A percentile compares a stretch with the other conserved stretches of the same genome.
phyloP scores from a whole-genome alignment of 495 filamentous ascomycete species.

The Lepraria neglecta region DNA sequence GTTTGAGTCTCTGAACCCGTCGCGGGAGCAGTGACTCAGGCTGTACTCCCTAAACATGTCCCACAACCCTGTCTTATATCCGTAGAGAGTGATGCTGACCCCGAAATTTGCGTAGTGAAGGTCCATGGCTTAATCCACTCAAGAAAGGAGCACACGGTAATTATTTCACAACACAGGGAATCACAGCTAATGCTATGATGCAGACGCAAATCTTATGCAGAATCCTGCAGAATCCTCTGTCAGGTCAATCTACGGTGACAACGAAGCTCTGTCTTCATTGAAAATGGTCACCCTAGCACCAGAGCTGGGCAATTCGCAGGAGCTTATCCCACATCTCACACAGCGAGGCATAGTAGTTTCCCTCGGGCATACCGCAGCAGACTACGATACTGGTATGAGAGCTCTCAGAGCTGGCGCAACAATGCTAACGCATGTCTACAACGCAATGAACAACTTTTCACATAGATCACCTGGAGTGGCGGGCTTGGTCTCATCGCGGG shows the following conservation, averaged over 20 bases:
- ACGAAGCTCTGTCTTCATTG: constrained; percentile 36
- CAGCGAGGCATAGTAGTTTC: constrained; percentile 60
- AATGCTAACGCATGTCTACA: constrained; percentile 88
- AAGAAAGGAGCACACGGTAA: constrained; percentile 69
- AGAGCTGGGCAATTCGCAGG: constrained; percentile 59
- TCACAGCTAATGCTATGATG: constrained; percentile 12
- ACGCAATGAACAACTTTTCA: constrained; percentile 79
- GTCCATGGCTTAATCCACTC: constrained; percentile 66
- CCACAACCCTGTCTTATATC: no score
- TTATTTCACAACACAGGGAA: constrained; percentile 31
- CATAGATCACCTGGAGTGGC: constrained; percentile 82
- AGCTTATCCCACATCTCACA: constrained; percentile 54
- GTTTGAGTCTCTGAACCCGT: no score
- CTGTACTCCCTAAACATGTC: no score
- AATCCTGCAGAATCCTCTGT: constrained; percentile 19
- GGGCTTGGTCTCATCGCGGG: constrained; percentile 51
- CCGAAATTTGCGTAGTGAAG: constrained; percentile 45
- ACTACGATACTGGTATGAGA: constrained; percentile 62
- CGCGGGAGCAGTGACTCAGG: no score
- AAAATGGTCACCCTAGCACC: constrained; percentile 78
- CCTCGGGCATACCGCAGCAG: constrained; percentile 76
- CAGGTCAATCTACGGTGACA: constrained; percentile 15
- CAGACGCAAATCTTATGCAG: constrained; percentile 20
- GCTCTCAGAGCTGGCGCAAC: constrained; percentile 65
- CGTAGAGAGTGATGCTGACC: no score